Conservation (phyloP, 176 grass and related monocot genomes). For the sorghum (Sorghum bicolor) region DNA sequence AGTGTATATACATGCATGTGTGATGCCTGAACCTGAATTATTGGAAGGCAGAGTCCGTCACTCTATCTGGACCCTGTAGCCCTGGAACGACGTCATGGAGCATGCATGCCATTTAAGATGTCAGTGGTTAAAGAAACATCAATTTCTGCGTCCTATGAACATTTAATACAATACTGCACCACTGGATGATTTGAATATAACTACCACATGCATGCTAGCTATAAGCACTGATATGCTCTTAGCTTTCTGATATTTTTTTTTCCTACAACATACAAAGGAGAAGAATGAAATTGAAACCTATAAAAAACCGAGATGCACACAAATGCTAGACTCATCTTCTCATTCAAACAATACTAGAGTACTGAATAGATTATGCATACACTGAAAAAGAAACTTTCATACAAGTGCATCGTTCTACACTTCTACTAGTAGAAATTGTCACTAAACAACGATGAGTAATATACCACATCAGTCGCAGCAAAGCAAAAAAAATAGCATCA, state of each 20-base stretch:
- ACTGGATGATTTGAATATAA: not conserved
- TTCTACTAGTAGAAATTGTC: not conserved
- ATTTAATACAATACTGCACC: constrained; percentile 25
- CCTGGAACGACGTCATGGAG: constrained; percentile 9
- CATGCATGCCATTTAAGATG: constrained; percentile 42
- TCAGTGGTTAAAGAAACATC: constrained; percentile 36
- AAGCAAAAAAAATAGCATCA: not conserved
- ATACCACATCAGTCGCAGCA: not conserved
- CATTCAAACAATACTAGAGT: not conserved
- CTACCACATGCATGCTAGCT: not conserved
- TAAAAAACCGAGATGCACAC: not conserved
- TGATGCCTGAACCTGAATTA: constrained; percentile 22
- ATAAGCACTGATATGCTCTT: not conserved
- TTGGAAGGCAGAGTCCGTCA: constrained; percentile 17
- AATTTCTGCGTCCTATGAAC: constrained; percentile 43
- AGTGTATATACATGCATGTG: not conserved
- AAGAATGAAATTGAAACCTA: not conserved
- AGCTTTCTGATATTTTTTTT: not conserved
- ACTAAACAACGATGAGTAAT: not conserved
- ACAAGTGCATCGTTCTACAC: not conserved
- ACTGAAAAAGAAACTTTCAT: not conserved
- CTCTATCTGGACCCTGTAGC: constrained; percentile 21
- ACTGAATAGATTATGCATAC: not conserved
- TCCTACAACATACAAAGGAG: not conserved
- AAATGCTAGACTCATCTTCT: not conserved